Base-by-base conservation (phyloP, 1,284 basidiomycete species). In the Pascua sp. region DNA sequence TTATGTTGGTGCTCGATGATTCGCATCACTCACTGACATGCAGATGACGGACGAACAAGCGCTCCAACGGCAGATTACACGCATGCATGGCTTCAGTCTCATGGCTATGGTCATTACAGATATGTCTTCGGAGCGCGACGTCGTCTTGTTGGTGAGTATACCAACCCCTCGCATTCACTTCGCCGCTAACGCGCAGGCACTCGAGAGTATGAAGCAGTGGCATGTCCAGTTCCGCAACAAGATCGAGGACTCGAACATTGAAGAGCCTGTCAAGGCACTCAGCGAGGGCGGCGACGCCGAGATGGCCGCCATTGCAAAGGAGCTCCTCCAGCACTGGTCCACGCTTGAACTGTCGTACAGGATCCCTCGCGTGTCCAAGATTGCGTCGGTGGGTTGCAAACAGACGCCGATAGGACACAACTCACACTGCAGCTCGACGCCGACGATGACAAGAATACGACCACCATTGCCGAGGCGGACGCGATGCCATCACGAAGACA, bases 151-250 rank as follows among this genome's bases (percentile, higher is more conserved):
- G 63, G 90, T 88, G 64, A 57, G 84, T 79, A 32, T 56, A 18
- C 36, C 43, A 43, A 32, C 24, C 24, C 49, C 11, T 37, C 17
- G 16, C 42, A 16, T 45, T 46, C 56, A 4, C 24, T 7, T 4
- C 24, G 24, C 24, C 24, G 18, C 53, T 64, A 36, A 68, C 39
- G 46, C 48, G 24, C 57, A 92, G 90, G 83, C 85, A 2, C 77
- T 95, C 56, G 83, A 88, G 69, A 86, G 85, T 64, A 85, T 96
- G 82, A 56, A 64, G 10, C 70, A 72, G 42, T 97, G 92, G 93
- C 91, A 91, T 0, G 78, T 97, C 32, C 81, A 91, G 51, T 87
- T 88, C 51, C 85, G 90, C 49, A 97, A 97, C 80, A 98, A 98
- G 78, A 86, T 98, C 40, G 90, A 92, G 59, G 90, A 91, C 70